A percentile compares a stretch with the other conserved stretches of the same genome.
These are phyloP conservation scores for Discostella stelligeroides DNA, from an alignment of 108 stramenopile species.

Conservation along the genomic window DNA sequence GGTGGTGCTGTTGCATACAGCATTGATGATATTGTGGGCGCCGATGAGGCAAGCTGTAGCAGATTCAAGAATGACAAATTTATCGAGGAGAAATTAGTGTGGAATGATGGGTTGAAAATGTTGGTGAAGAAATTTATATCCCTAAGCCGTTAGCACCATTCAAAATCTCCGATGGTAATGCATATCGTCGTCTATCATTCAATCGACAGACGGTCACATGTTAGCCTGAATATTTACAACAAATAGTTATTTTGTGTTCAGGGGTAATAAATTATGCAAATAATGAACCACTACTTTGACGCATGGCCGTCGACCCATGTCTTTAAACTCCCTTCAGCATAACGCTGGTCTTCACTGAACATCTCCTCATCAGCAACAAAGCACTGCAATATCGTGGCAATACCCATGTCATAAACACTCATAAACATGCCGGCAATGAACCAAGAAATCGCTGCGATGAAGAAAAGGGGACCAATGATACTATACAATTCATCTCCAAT, in stretches of 20 bases:
- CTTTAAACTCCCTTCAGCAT: conserved; percentile 59
- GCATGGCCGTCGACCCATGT: conserved; percentile 42
- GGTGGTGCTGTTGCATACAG: conserved; percentile 57
- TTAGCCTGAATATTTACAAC: too few relatives aligned
- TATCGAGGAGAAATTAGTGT: conserved; percentile 63
- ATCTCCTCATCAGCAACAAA: conserved; percentile 92
- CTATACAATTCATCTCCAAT: conserved; percentile 49
- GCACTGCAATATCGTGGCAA: conserved; percentile 84
- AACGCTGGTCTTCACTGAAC: conserved; percentile 68
- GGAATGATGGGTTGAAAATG: conserved; percentile 61
- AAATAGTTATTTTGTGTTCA: too few relatives aligned
- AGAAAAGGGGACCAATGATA: conserved; percentile 66
- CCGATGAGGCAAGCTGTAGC: conserved; percentile 62
- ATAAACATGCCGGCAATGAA: conserved; percentile 64
- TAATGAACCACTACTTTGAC: not conserved
- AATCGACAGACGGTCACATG: too few relatives aligned
- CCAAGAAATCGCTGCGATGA: conserved; percentile 69
- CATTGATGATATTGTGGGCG: conserved; percentile 73
- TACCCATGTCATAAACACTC: conserved; percentile 75
- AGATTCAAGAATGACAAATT: conserved; percentile 73
- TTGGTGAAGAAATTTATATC: conserved; percentile 57
- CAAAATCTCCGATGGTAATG: too few relatives aligned
- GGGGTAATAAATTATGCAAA: too few relatives aligned
- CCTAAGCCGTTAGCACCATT: conserved; percentile 9
- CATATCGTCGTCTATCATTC: too few relatives aligned